Conservation (phyloP, 2,329 filamentous ascomycete genomes). For the Chaetomiaceae sp. region DNA sequence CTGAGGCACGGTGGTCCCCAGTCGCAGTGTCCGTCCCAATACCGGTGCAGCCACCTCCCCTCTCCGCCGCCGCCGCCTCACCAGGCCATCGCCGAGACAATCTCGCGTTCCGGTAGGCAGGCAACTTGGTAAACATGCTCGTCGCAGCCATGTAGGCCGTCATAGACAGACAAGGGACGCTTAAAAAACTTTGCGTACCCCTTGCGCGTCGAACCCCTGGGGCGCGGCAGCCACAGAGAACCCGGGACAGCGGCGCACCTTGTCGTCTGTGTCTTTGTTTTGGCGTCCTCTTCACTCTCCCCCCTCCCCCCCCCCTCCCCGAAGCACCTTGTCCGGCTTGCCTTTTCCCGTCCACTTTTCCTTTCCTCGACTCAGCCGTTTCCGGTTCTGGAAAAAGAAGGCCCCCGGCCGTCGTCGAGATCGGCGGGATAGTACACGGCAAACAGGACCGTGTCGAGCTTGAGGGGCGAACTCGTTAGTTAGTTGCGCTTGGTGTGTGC, state of each 20-base stretch:
- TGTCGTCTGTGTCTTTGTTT: too few species aligned
- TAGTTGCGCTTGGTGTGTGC: conserved; percentile 37
- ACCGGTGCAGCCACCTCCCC: too few species aligned
- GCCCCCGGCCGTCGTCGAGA: conserved; percentile 17
- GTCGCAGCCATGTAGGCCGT: conserved; percentile 53
- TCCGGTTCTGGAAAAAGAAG: too few species aligned
- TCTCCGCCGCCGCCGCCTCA: too few species aligned
- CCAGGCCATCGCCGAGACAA: conserved; percentile 52
- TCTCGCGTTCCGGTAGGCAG: conserved; percentile 58
- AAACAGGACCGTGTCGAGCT: conserved; percentile 55
- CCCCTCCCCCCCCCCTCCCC: too few species aligned
- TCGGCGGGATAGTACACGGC: conserved; percentile 62
- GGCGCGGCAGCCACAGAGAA: conserved; percentile 59
- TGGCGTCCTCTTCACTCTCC: too few species aligned
- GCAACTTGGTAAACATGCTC: conserved; percentile 61
- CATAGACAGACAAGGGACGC: conserved; percentile 44
- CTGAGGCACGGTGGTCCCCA: too few species aligned
- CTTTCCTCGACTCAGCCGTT: conserved; percentile 28
- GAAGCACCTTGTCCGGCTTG: too few species aligned
- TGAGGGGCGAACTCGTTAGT: conserved; percentile 38
- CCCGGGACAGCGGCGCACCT: conserved; percentile 47
- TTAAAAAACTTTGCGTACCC: conserved; percentile 61
- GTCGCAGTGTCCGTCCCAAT: not conserved
- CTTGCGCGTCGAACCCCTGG: conserved; percentile 50
- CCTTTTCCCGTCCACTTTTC: conserved; percentile 34